Evolutionary conservation across 164 flowering plant species (phyloP), one percentile per base, ranked within the genome.

Genomic region (Magnolia changhungtana): DNA sequence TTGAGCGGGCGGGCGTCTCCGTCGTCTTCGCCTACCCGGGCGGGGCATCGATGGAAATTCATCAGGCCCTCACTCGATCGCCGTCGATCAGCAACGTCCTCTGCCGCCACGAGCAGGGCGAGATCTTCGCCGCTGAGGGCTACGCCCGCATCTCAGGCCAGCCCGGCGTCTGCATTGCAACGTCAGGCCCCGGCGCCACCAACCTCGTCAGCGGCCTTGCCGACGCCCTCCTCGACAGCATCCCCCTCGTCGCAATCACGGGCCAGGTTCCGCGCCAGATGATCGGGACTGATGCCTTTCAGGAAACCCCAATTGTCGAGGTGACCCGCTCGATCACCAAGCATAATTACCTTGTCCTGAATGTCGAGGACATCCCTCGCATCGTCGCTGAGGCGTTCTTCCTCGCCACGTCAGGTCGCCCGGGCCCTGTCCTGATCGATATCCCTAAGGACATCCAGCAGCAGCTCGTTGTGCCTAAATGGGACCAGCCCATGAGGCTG

Each of bases 111-210:
- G 92, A 89, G 67, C 92, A 91, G 72, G 92, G 92, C 19, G 91
- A 88, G 11, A 76, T 86, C 51, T 91, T 91, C 70, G 91, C 92
- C 1, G 91, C 95, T 7, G 91, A 89, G 72, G 95, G 92, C 9
- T 89, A 91, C 68, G 91, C 95, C 0, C 88, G 90, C 37, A 78
- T 89, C 37, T 84, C 91, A 2, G 92, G 92, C 29, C 74, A 37
- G 4, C 84, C 87, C 10, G 92, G 95, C 20, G 89, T 88, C 58
- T 91, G 95, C 81, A 89, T 91, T 45, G 90, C 95, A 11, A 91
- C 95, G 6, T 91, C 95, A 0, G 95, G 95, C 51, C 95, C 95
- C 7, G 95, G 95, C 1, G 95, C 95, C 23, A 89, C 91, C 68
- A 91, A 89, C 74, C 78, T 91, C 19, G 92, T 91, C 59, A 85